These are phyloP conservation scores for Cladosporium colombiae DNA, from an alignment of 2,329 filamentous ascomycete species.

Conservation along the genomic window DNA sequence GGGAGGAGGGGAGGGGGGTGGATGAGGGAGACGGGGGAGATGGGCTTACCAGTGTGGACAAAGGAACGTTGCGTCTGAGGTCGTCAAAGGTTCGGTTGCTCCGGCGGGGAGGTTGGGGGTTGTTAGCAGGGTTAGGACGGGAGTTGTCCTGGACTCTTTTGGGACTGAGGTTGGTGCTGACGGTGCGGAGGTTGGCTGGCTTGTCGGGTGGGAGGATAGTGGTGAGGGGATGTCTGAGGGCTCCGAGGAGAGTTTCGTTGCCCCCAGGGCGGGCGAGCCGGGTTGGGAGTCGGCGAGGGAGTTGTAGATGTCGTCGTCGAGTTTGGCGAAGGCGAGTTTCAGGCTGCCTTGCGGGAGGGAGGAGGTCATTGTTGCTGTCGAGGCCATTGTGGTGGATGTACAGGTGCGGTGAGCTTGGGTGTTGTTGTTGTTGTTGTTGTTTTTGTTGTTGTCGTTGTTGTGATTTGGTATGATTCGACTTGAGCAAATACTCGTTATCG, in stretches of 20 bases:
- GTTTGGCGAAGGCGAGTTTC: slow-evolving; percentile 11
- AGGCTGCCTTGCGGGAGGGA: slow-evolving; percentile 14
- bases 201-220: slow-evolving; percentile 1
- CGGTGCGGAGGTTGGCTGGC: slow-evolving; percentile 3
- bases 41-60: slow-evolving; percentile 14
- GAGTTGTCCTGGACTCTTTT: neutral
- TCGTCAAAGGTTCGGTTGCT: neutral
- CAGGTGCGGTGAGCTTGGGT: no score
- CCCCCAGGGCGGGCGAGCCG: slow-evolving; percentile 6
- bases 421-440: no score
- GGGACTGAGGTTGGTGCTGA: neutral
- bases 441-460: neutral
- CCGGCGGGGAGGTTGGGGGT: neutral
- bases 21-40: no score
- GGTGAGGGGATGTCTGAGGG: slow-evolving; percentile 3
- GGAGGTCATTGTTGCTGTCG: slow-evolving; percentile 14
- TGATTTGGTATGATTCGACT: neutral
- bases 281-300: slow-evolving; percentile 14
- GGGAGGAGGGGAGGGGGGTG: neutral
- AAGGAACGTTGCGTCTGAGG: slow-evolving; percentile 4
- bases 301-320: slow-evolving; percentile 15
- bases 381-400: slow-evolving; percentile 6
- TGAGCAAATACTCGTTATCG: neutral
- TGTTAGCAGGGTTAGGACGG: slow-evolving; percentile 7
- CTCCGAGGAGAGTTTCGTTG: neutral